Evolutionary conservation across 768 basidiomycete species (phyloP).

Genomic region (Leccinum broughii): DNA sequence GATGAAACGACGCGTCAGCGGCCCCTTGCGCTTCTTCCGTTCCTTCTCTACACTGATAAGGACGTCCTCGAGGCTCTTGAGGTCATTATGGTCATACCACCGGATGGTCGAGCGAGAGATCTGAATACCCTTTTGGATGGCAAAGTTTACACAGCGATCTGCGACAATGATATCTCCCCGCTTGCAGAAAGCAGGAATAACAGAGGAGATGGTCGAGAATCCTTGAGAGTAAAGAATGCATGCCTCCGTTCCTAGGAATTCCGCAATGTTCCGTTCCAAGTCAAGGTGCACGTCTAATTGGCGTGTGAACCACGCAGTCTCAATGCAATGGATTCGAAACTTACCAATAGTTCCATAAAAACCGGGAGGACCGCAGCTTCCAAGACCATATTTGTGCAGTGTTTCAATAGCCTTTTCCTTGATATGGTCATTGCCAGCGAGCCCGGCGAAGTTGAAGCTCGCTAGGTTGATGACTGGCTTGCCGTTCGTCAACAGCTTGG

Average conservation of each 20-base stretch:
- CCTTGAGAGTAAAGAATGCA: conserved; percentile 93
- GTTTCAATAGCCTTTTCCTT: conserved; percentile 85
- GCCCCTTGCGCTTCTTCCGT: conserved; percentile 75
- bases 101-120: conserved; percentile 88
- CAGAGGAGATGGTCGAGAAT: conserved; percentile 88
- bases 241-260: conserved; percentile 86
- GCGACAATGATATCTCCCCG: conserved; percentile 98
- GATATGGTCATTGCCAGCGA: conserved; percentile 84
- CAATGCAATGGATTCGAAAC: conserved; percentile 27
- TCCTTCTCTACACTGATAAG: conserved; percentile 85
- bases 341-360: conserved; percentile 95
- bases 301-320: conserved; percentile 6
- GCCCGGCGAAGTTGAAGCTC: conserved; percentile 88
- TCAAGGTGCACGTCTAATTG: conserved; percentile 84
- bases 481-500: conserved; percentile 68
- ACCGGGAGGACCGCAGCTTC: conserved; percentile 93
- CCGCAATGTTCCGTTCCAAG: conserved; percentile 85
- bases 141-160: conserved; percentile 93
- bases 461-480: conserved; percentile 85
- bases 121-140: conserved; percentile 94
- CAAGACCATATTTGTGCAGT: conserved; percentile 86
- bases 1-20: conserved; percentile 90
- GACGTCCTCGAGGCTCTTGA: conserved; percentile 87
- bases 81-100: conserved; percentile 97
- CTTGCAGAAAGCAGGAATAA: conserved; percentile 97